Evolutionary conservation across 768 basidiomycete species (phyloP), one percentile per base, ranked within the genome.

Genomic region (Leccinum obscurum): DNA sequence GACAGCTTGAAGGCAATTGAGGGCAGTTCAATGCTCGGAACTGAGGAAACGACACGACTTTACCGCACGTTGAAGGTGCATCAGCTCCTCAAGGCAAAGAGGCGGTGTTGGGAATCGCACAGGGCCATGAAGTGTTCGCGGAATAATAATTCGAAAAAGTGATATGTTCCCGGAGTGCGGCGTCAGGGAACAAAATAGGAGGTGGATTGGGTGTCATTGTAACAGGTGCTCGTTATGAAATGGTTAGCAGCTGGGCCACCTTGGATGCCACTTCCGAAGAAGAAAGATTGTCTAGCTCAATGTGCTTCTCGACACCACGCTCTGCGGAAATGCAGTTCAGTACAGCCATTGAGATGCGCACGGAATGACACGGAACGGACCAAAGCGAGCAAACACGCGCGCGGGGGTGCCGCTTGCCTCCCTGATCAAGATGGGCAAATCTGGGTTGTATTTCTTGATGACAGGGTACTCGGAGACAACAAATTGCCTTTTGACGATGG

Each of bases 391-490:
- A 81, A 93, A 94, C 52, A 84, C 84, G 69, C 92, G 81, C 62
- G 91, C 91, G 39, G 90, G 90, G 8, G 90, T 92, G 39, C 86
- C 89, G 56, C 77, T 78, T 15, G 90, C 92, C 76, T 92, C 89
- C 66, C 92, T 82, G 68, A 93, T 89, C 66, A 93, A 73, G 39
- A 92, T 81, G 17, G 91, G 92, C n/a, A 94, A 77, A 76, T 94
- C 87, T 41, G 92, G 92, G 70, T 94, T 94, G 74, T 88, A 77
- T 71, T 90, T 82, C 77, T 93, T 93, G 69, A 93, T 83, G 55
- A 79, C 65, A 5, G 89, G 85, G 70, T 93, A 93, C 63, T 85
- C 83, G 28, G 89, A 81, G 48, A 85, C 73, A 68, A 94, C 84
- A 76, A 93, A 94, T 76, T 92, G 86, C 66, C 93, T 93, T 72